A percentile compares a stretch with the other conserved stretches of the same genome.
Evolutionary conservation across 2,329 filamentous ascomycete species (phyloP).

Genomic region (Xylariaceae sp.): DNA sequence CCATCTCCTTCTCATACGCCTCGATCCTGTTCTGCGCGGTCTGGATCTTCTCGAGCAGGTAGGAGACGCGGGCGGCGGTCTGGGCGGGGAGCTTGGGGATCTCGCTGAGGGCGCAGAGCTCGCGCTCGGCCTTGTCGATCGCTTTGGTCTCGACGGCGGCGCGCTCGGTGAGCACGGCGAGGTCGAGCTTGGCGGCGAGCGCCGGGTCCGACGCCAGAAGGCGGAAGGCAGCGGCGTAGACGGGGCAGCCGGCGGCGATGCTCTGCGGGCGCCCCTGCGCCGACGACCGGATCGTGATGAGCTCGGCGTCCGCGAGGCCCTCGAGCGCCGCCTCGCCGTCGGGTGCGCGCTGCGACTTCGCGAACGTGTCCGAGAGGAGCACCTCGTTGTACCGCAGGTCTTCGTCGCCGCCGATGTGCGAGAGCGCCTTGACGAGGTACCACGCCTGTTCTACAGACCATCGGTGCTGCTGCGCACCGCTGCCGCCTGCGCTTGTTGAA

Average conservation of each 20-base stretch:
- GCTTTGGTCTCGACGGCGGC: slow-evolving; percentile 71
- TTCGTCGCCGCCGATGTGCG: slow-evolving; percentile 45
- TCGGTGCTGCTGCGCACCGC: too few species aligned
- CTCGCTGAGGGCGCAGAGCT: slow-evolving; percentile 71
- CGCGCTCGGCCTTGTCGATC: slow-evolving; percentile 78
- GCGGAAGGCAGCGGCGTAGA: slow-evolving; percentile 83
- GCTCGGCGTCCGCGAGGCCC: slow-evolving; percentile 79
- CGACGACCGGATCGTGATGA: slow-evolving; percentile 72
- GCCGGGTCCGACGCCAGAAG: slow-evolving; percentile 72
- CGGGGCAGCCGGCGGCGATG: slow-evolving; percentile 57
- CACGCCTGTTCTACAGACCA: slow-evolving; percentile 90
- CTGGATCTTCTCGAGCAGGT: slow-evolving; percentile 73
- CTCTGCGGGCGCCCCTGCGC: slow-evolving; percentile 75
- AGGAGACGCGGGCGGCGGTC: slow-evolving; percentile 67
- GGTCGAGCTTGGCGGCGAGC: slow-evolving; percentile 71
- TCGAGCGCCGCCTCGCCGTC: slow-evolving; percentile 77
- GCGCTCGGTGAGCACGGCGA: slow-evolving; percentile 69
- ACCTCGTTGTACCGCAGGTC: slow-evolving; percentile 83
- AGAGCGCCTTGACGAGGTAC: slow-evolving; percentile 80
- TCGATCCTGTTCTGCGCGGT: slow-evolving; percentile 75
- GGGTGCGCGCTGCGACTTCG: slow-evolving; percentile 51
- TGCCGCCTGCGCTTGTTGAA: slow-evolving; percentile 41
- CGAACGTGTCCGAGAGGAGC: slow-evolving; percentile 75
- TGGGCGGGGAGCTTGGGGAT: slow-evolving; percentile 73
- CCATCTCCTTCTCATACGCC: slow-evolving; percentile 73